Conservation (phyloP, 306 rosid genomes). For the Notholithocarpus densiflorus region DNA sequence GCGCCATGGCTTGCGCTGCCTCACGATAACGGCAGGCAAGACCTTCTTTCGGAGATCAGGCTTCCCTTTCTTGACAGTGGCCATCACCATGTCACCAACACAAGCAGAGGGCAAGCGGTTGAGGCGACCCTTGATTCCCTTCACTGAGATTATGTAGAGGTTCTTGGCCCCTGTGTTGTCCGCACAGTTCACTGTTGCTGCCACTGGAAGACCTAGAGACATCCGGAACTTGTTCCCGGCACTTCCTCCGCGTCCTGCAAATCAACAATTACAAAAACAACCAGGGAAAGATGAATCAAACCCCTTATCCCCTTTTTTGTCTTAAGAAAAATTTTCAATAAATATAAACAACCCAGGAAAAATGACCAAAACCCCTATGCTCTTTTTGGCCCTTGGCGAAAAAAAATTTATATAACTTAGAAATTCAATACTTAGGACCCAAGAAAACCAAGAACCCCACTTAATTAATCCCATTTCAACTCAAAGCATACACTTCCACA, state of each 20-base stretch:
- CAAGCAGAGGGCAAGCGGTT: too few relatives aligned
- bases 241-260: constrained; percentile 75
- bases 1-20: too few relatives aligned
- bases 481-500: too few relatives aligned
- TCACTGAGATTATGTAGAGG: constrained; percentile 76
- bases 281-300: neutral
- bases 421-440: too few relatives aligned
- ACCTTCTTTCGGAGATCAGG: too few relatives aligned
- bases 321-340: neutral
- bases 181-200: constrained; percentile 90
- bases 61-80: too few relatives aligned
- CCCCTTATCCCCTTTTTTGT: neutral
- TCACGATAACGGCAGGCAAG: too few relatives aligned
- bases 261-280: neutral
- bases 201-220: constrained; percentile 97
- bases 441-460: too few relatives aligned
- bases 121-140: too few relatives aligned
- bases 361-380: neutral
- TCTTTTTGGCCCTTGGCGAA: neutral
- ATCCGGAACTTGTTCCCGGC: constrained; percentile 93
- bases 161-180: constrained; percentile 97
- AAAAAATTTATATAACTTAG: neutral
- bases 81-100: too few relatives aligned
- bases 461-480: too few relatives aligned
- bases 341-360: too few relatives aligned